Evolutionary conservation across 768 basidiomycete species (phyloP), one percentile per base, ranked within the genome.

Genomic region (Suillus sp.): DNA sequence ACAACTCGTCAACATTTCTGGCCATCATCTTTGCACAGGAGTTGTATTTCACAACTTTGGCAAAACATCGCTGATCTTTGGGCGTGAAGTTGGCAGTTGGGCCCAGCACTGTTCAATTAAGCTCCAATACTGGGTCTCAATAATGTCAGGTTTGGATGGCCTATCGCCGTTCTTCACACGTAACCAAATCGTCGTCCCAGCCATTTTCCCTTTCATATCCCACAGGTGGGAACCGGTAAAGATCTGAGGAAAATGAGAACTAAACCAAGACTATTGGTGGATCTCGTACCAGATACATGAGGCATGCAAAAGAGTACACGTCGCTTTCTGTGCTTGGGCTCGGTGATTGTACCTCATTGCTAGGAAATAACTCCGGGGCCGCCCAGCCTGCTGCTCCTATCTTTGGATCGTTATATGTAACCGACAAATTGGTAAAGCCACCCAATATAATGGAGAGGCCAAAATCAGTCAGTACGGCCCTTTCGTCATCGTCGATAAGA

Each of bases 381-480:
- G 35, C 35, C 35, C 54, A 37, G 35, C 8, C 35, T 4, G 2
- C 0, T 10, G n/a, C 1, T 14, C 35, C 54, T 9, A 1, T 2
- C 35, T 37, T 37, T 37, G 3, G 22, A 10, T 56, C 54, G 14
- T 3, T 56, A 9, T 56, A 37, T 56, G 14, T 25, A 22, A 14
- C 22, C 14, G 54, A 56, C 54, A 56, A 22, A 25, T 56, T 9
- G 8, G 35, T 10, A 25, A 37, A 37, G 14, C 35, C 35, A 22
- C 54, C 54, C 0, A 56, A 56, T 56, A 81, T 75, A 22, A 68
- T 75, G n/a, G 80, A 81, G 9, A 82, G 69, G 3, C 81, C 81
- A 64, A 82, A 82, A 59, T 81, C 81, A 63, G 77, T 77, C n/a
- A 82, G 67, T 8, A 74, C 72, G 4, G 76, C 80, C 32, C 73